These are phyloP conservation scores for Eimeria maxima DNA, from an alignment of 169 alveolate genomes.

Conservation along the genomic window DNA sequence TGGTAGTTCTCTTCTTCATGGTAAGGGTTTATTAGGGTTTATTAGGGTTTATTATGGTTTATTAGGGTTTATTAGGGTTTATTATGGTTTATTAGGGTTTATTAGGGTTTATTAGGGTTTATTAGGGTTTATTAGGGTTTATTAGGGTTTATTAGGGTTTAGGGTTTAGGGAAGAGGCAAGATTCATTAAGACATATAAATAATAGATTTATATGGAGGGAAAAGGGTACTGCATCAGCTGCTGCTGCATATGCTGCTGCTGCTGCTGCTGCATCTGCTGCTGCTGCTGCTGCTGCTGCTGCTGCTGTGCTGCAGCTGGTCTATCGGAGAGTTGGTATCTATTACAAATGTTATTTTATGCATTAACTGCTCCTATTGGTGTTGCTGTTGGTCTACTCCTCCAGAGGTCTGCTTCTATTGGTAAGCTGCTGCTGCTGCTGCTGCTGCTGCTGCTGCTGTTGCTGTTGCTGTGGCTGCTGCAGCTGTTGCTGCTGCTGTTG, in stretches of 20 bases:
- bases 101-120: too few species aligned
- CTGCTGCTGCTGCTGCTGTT: slow-evolving; percentile 46
- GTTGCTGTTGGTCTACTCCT: slow-evolving; percentile 37
- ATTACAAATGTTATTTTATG: slow-evolving; percentile 68
- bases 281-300: slow-evolving; percentile 15
- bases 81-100: too few species aligned
- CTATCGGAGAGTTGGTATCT: background rate
- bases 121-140: too few species aligned
- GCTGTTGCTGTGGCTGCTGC: slow-evolving; percentile 30
- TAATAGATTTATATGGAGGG: too few species aligned
- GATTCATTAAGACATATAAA: too few species aligned
- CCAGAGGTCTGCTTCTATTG: background rate
- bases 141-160: too few species aligned
- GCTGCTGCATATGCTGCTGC: slow-evolving; percentile 27
- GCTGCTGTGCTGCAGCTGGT: slow-evolving; percentile 54
- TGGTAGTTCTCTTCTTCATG: slow-evolving; percentile 71
- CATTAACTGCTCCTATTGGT: slow-evolving; percentile 67
- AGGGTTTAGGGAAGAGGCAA: too few species aligned
- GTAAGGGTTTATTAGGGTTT: background rate
- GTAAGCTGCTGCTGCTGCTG: slow-evolving; percentile 58
- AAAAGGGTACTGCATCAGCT: background rate
- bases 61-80: background rate
- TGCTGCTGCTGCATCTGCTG: background rate
- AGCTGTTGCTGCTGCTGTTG: background rate
- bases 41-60: background rate